Evolutionary conservation across 352 stramenopile species (phyloP).

Genomic region (Pythium insidiosum): DNA sequence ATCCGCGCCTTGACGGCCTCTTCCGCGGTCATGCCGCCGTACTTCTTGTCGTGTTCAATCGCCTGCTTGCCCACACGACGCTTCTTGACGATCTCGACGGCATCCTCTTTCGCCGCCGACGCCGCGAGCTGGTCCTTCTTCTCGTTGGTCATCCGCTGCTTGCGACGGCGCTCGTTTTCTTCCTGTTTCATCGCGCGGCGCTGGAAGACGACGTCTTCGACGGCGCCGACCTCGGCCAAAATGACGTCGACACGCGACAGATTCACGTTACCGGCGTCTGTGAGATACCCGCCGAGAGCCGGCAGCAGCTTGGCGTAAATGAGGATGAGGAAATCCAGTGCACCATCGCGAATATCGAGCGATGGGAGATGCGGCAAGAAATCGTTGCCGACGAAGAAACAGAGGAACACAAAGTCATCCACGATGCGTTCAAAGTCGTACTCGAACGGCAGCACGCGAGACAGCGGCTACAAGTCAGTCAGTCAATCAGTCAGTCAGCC

Average conservation of each 20-base stretch:
- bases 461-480: constrained; percentile 28
- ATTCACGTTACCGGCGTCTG: constrained; percentile 92
- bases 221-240: constrained; percentile 91
- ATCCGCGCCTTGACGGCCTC: constrained; percentile 77
- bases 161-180: constrained; percentile 61
- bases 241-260: constrained; percentile 94
- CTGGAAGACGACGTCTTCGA: constrained; percentile 96
- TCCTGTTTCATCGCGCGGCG: constrained; percentile 77
- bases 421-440: constrained; percentile 98
- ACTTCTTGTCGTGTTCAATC: constrained; percentile 67
- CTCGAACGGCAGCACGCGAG: constrained; percentile 81
- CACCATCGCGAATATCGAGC: constrained; percentile 98
- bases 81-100: constrained; percentile 77
- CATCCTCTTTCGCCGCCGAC: constrained; percentile 47
- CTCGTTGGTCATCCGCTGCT: constrained; percentile 55
- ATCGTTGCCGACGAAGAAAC: constrained; percentile 99
- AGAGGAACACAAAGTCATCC: constrained; percentile 99
- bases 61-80: constrained; percentile 50
- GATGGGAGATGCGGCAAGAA: constrained; percentile 98
- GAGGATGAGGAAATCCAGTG: constrained; percentile 96
- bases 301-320: constrained; percentile 91
- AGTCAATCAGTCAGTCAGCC: neutral
- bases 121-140: constrained; percentile 68
- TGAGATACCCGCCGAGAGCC: constrained; percentile 93
- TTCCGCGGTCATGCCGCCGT: constrained; percentile 46